Percentiles rank a stretch among this genome's conserved stretches.
These are phyloP conservation scores for Ascochyta lentis DNA, from an alignment of 2,329 filamentous ascomycete genomes.

Conservation along the genomic window DNA sequence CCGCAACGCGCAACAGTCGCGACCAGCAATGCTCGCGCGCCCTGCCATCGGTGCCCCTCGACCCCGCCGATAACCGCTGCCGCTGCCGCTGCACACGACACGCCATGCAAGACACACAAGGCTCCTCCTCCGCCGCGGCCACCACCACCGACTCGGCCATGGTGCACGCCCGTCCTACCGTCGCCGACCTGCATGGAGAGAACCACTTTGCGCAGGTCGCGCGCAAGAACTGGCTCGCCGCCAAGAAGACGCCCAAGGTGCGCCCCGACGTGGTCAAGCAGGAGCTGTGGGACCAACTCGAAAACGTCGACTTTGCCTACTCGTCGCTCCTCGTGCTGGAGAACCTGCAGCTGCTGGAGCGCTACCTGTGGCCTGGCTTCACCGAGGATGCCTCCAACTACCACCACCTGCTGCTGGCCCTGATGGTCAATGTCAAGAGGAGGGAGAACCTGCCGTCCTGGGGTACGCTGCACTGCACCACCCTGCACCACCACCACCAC, in stretches of 20 bases:
- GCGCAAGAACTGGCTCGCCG: conserved; percentile 82
- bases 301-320: conserved; percentile 79
- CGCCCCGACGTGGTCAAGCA: conserved; percentile 83
- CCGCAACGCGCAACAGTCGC: conserved; percentile 24
- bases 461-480: conserved; percentile 62
- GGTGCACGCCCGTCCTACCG: conserved; percentile 62
- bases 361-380: conserved; percentile 94
- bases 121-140: conserved; percentile 19
- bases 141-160: conserved; percentile 27
- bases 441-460: conserved; percentile 87
- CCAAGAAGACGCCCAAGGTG: conserved; percentile 68
- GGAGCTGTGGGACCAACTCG: conserved; percentile 87
- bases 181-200: conserved; percentile 74
- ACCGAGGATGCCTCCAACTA: conserved; percentile 87
- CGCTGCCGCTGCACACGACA: not conserved
- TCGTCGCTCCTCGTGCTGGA: conserved; percentile 83
- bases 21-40: conserved; percentile 17
- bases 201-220: conserved; percentile 73
- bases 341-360: conserved; percentile 88
- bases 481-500: not conserved
- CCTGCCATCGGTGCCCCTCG: conserved; percentile 4
- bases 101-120: conserved; percentile 7
- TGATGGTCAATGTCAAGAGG: conserved; percentile 87
- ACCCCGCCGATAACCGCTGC: conserved; percentile 2
- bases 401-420: conserved; percentile 84